These are phyloP conservation scores for Sapria himalayana DNA, from an alignment of 345 rosid species.

Conservation along the genomic window DNA sequence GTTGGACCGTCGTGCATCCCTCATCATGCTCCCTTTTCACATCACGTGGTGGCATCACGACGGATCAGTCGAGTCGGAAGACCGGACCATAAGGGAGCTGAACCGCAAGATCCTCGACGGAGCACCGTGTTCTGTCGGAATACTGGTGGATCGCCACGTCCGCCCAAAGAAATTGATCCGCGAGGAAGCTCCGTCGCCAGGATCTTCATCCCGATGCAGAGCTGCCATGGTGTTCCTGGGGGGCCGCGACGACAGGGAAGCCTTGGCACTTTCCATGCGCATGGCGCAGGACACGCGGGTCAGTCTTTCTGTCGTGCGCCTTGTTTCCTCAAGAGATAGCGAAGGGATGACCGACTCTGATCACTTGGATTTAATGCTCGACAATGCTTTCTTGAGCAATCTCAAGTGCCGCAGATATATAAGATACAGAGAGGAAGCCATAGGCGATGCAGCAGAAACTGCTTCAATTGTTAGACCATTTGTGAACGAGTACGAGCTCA, in stretches of 20 bases:
- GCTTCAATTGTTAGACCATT: constrained; percentile 12
- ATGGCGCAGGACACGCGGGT: constrained; percentile 17
- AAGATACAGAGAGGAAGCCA: constrained; percentile 11
- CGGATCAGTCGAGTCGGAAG: constrained; percentile 19
- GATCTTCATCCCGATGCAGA: neutral
- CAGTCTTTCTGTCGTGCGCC: constrained; percentile 13
- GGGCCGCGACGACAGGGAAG: constrained; percentile 45
- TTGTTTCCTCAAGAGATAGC: constrained; percentile 8
- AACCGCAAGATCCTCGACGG: constrained; percentile 23
- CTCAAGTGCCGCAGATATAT: constrained; percentile 7
- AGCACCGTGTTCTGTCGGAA: constrained; percentile 48
- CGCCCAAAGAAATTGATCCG: neutral
- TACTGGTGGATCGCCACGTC: constrained; percentile 15
- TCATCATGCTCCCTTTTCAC: constrained; percentile 43
- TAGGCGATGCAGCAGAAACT: constrained; percentile 21
- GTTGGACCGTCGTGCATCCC: constrained; percentile 18
- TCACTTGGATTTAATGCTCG: constrained; percentile 20
- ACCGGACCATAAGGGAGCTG: constrained; percentile 10
- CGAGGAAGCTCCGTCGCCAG: constrained; percentile 1
- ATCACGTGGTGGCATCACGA: constrained; percentile 22
- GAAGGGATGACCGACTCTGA: neutral
- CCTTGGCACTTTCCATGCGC: constrained; percentile 21
- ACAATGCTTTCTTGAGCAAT: constrained; percentile 15
- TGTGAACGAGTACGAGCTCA: constrained; percentile 17
- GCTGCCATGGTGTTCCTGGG: constrained; percentile 33